Conservation (phyloP, 108 stramenopile species). For the Skeletonema tropicum region DNA sequence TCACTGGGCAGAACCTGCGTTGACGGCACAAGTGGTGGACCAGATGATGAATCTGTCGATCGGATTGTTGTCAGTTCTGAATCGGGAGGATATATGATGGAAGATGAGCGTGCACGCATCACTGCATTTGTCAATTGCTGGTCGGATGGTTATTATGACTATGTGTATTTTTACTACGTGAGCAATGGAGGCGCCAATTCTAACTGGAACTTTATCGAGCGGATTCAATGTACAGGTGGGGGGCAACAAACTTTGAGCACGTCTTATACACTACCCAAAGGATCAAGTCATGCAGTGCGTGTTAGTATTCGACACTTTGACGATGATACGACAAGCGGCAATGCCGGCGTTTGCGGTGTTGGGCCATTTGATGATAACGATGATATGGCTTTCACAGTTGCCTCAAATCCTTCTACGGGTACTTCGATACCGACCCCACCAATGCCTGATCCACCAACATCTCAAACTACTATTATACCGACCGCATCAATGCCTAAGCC, state of each 20-base stretch:
- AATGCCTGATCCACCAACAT: too few relatives aligned
- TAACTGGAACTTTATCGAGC: neutral
- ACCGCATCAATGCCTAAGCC: too few relatives aligned
- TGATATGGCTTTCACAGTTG: slow-evolving; percentile 1
- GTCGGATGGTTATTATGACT: neutral
- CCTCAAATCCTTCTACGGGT: too few relatives aligned
- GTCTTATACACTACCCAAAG: neutral
- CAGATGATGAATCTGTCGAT: neutral
- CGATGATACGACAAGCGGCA: neutral
- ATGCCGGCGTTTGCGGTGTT: neutral
- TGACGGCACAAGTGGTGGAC: neutral
- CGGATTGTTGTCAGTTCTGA: neutral
- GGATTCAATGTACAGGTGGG: neutral
- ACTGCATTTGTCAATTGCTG: neutral
- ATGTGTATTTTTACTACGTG: slow-evolving; percentile 1
- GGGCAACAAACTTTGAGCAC: neutral
- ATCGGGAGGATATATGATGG: neutral
- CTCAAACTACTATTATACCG: too few relatives aligned
- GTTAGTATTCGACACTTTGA: neutral
- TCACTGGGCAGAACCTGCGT: neutral
- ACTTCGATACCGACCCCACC: too few relatives aligned
- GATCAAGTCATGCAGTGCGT: neutral
- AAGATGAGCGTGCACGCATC: neutral
- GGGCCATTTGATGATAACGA: neutral
- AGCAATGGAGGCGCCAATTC: neutral